phyloP scores from a whole-genome alignment of 306 rosid species.

The Prunus fruticosa region DNA sequence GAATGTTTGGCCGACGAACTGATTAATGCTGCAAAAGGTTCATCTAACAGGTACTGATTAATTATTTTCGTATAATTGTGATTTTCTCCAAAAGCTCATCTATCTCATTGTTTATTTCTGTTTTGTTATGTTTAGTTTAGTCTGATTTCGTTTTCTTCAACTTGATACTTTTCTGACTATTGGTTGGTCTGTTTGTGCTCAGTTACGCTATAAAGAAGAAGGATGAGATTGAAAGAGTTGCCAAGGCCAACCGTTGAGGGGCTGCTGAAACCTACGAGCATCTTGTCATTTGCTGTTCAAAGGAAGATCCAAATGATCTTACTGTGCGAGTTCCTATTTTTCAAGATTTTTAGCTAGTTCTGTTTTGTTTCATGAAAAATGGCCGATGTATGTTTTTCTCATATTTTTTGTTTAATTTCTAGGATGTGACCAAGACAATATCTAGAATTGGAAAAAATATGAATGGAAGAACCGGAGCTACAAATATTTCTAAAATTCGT shows the following conservation, averaged over 20 bases:
- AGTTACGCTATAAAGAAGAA: slow-evolving; percentile 43
- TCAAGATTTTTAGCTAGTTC: too few relatives aligned
- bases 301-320: too few relatives aligned
- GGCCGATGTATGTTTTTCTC: too few relatives aligned
- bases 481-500: too few relatives aligned
- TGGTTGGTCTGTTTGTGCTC: not conserved
- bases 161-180: not conserved
- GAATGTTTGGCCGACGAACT: slow-evolving; percentile 52
- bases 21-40: slow-evolving; percentile 35
- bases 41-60: slow-evolving; percentile 20
- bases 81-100: not conserved
- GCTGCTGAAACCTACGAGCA: not conserved
- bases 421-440: too few relatives aligned
- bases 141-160: not conserved
- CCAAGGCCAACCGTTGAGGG: slow-evolving; percentile 48
- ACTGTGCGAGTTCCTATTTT: too few relatives aligned
- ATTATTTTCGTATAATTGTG: not conserved
- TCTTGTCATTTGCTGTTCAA: too few relatives aligned
- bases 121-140: too few relatives aligned
- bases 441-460: too few relatives aligned
- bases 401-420: too few relatives aligned
- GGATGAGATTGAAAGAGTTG: slow-evolving; percentile 25
- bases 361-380: too few relatives aligned
- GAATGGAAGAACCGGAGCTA: too few relatives aligned
- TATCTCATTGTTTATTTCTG: not conserved